Conservation (phyloP, 177 flowering plant genomes). For the Vitis hybrid region DNA sequence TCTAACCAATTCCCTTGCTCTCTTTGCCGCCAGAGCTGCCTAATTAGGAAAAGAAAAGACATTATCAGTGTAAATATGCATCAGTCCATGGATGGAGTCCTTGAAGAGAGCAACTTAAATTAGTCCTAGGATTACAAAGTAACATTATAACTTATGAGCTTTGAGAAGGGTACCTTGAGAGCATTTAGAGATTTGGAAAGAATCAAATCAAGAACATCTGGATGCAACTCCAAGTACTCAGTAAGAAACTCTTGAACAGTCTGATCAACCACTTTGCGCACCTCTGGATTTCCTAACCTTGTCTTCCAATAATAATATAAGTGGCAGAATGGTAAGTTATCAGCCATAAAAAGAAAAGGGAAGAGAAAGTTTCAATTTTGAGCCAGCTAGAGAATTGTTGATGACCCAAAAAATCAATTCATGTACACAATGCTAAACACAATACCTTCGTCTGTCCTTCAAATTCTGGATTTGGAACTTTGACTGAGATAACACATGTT, state of each 20-base stretch:
- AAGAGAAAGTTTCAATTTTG: not conserved
- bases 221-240: slow-evolving; percentile 94
- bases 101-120: not conserved
- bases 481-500: slow-evolving; percentile 90
- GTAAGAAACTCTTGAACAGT: slow-evolving; percentile 84
- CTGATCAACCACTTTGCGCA: slow-evolving; percentile 90
- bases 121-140: not conserved
- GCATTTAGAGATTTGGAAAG: slow-evolving; percentile 92
- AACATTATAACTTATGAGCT: not conserved
- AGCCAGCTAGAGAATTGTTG: not conserved
- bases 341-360: not conserved
- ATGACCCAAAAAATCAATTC: not conserved
- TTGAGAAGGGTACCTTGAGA: slow-evolving; percentile 61
- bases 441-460: slow-evolving; percentile 99
- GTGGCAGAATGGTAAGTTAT: slow-evolving; percentile 9
- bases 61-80: not conserved
- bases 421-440: not conserved
- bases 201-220: slow-evolving; percentile 87
- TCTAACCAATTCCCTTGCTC: slow-evolving; percentile 93
- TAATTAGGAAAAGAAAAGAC: slow-evolving; percentile 24
- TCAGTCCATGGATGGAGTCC: not conserved
- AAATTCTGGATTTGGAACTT: slow-evolving; percentile 96
- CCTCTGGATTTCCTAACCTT: slow-evolving; percentile 98
- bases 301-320: slow-evolving; percentile 51
- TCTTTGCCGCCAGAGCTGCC: slow-evolving; percentile 96